Percentiles rank a stretch among this genome's conserved stretches.
These are phyloP conservation scores for Sanghuangporus weigelae DNA, from an alignment of 1,284 basidiomycete species.

Conservation along the genomic window DNA sequence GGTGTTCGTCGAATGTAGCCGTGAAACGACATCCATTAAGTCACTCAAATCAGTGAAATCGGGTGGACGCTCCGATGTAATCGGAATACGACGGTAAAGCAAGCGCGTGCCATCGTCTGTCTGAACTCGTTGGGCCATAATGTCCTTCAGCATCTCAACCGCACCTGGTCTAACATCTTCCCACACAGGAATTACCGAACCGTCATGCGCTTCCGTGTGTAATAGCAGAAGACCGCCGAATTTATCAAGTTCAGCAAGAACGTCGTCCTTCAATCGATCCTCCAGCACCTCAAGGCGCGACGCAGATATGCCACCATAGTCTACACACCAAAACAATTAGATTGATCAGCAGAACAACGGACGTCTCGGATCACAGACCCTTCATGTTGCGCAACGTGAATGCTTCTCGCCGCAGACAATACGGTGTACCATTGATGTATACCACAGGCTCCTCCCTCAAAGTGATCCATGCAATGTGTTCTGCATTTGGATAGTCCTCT, in stretches of 20 bases:
- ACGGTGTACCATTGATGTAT: conserved; percentile 86
- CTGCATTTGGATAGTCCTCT: conserved; percentile 52
- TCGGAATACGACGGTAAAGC: conserved; percentile 82
- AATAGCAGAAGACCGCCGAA: conserved; percentile 88
- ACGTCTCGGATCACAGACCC: conserved; percentile 36
- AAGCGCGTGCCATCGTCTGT: conserved; percentile 53
- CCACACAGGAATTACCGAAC: conserved; percentile 92
- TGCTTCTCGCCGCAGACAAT: conserved; percentile 73
- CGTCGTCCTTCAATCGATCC: conserved; percentile 88
- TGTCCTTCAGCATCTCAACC: conserved; percentile 83
- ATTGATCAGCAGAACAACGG: background rate
- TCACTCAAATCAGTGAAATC: conserved; percentile 68
- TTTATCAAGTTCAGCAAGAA: conserved; percentile 73
- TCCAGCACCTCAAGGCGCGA: conserved; percentile 86
- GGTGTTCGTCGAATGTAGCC: conserved; percentile 64
- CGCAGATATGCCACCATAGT: conserved; percentile 90
- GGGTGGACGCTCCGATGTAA: conserved; percentile 78
- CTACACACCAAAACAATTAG: conserved; percentile 33
- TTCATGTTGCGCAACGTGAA: conserved; percentile 86
- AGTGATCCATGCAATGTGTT: conserved; percentile 86
- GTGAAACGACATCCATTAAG: conserved; percentile 79
- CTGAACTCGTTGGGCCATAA: conserved; percentile 67
- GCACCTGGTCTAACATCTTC: conserved; percentile 80
- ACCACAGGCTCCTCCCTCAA: conserved; percentile 93
- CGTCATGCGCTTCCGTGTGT: conserved; percentile 87